A percentile compares a stretch with the other conserved stretches of the same genome.
phyloP scores from a whole-genome alignment of 148 eudicot species.

The Persicaria tinctoria region DNA sequence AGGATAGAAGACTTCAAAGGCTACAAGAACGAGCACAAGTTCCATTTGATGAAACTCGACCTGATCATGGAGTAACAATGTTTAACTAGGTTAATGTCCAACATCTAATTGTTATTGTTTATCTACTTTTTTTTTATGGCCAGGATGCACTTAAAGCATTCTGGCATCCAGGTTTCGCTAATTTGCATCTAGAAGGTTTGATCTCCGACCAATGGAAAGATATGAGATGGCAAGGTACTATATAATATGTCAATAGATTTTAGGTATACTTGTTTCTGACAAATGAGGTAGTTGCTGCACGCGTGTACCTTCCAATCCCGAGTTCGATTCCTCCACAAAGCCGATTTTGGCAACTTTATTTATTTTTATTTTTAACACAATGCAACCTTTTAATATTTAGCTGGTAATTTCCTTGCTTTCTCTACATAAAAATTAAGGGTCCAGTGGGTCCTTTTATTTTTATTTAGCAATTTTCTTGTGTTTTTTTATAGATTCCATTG shows the following conservation, averaged over 20 bases:
- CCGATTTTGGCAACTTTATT: no score
- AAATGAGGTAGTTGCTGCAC: no score
- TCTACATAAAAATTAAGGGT: no score
- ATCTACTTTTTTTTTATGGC: slow-evolving; percentile 7
- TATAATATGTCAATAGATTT: slow-evolving; percentile 90
- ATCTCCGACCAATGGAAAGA: slow-evolving; percentile 94
- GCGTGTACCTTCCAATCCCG: no score
- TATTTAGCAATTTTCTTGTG: no score
- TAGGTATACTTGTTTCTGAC: slow-evolving; percentile 34
- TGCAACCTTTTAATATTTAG: no score
- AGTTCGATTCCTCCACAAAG: no score
- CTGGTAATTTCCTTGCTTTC: no score
- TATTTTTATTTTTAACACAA: no score
- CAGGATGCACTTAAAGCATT: slow-evolving; percentile 69
- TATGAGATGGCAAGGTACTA: slow-evolving; percentile 96
- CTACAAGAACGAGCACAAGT: slow-evolving; percentile 46
- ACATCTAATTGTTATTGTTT: neutral
- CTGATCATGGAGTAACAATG: slow-evolving; percentile 62
- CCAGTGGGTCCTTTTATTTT: no score
- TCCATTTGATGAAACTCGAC: slow-evolving; percentile 56
- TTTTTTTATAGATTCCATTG: no score
- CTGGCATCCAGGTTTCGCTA: slow-evolving; percentile 67
- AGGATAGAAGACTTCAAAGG: slow-evolving; percentile 68
- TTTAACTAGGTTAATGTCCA: neutral
- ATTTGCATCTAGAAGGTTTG: slow-evolving; percentile 50